These are phyloP conservation scores for Purpureocillium lavendulum DNA, from an alignment of 2,329 filamentous ascomycete species.

Conservation along the genomic window DNA sequence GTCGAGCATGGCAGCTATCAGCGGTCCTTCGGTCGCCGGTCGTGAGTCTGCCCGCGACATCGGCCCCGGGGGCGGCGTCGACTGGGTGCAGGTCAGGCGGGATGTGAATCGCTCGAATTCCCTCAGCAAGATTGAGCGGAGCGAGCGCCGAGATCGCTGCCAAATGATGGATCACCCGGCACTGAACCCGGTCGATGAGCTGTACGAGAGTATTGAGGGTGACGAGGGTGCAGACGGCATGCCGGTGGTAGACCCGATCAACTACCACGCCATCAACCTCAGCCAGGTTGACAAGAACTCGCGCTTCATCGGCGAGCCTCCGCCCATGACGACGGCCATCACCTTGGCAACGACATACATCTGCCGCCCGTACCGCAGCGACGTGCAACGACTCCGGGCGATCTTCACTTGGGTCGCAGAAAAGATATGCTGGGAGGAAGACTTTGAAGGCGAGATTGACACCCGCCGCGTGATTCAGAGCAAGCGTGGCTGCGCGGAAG, in stretches of 20 bases:
- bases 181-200: slow-evolving; percentile 80
- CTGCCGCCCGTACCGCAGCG: slow-evolving; percentile 87
- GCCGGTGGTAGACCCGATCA: slow-evolving; percentile 71
- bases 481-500: slow-evolving; percentile 76
- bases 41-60: slow-evolving; percentile 59
- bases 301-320: slow-evolving; percentile 77
- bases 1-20: slow-evolving; percentile 26
- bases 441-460: slow-evolving; percentile 79
- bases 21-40: slow-evolving; percentile 22
- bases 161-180: slow-evolving; percentile 91
- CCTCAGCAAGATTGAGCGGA: slow-evolving; percentile 76
- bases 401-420: slow-evolving; percentile 99
- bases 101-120: slow-evolving; percentile 96
- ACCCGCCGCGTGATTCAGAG: slow-evolving; percentile 75
- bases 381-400: slow-evolving; percentile 83
- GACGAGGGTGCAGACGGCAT: slow-evolving; percentile 83
- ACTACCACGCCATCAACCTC: slow-evolving; percentile 74
- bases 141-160: slow-evolving; percentile 79
- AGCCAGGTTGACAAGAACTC: slow-evolving; percentile 91
- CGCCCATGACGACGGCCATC: slow-evolving; percentile 71
- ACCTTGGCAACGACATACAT: slow-evolving; percentile 85
- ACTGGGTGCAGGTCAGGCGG: slow-evolving; percentile 96
- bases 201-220: slow-evolving; percentile 77
- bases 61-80: slow-evolving; percentile 55
- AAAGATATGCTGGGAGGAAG: slow-evolving; percentile 90